phyloP scores from a whole-genome alignment of 768 basidiomycete genomes.

The Leucocoprinus leucothites region DNA sequence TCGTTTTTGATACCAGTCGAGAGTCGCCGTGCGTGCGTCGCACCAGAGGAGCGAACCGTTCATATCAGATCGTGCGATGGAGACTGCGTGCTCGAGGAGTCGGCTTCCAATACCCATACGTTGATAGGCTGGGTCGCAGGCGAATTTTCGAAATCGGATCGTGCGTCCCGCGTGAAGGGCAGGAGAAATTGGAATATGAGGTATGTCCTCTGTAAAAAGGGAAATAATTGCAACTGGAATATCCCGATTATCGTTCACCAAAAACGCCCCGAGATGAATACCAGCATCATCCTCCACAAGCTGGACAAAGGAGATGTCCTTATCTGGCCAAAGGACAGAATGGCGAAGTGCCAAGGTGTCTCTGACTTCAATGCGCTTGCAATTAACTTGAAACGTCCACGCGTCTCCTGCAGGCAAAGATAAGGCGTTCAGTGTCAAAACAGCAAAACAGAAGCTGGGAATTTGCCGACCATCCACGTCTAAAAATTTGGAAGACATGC shows the following conservation, averaged over 20 bases:
- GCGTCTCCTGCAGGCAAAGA: background rate
- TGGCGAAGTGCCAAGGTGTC: conserved; percentile 51
- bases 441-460: background rate
- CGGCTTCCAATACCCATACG: conserved; percentile 49
- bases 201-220: conserved; percentile 44
- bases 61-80: conserved; percentile 35
- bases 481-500: background rate
- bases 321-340: conserved; percentile 55
- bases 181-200: conserved; percentile 14
- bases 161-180: conserved; percentile 16
- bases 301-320: conserved; percentile 43
- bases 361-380: conserved; percentile 31
- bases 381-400: conserved; percentile 1
- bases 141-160: conserved; percentile 60
- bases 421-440: background rate
- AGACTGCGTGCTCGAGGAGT: conserved; percentile 40
- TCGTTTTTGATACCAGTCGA: conserved; percentile 50
- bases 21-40: conserved; percentile 46
- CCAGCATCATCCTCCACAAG: conserved; percentile 51
- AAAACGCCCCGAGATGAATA: conserved; percentile 55
- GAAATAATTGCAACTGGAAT: conserved; percentile 53
- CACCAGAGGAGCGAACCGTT: conserved; percentile 50
- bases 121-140: conserved; percentile 50
- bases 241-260: conserved; percentile 23
- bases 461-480: background rate